These are phyloP conservation scores for Cyclotella sp. DNA, from an alignment of 108 stramenopile species.

Conservation along the genomic window DNA sequence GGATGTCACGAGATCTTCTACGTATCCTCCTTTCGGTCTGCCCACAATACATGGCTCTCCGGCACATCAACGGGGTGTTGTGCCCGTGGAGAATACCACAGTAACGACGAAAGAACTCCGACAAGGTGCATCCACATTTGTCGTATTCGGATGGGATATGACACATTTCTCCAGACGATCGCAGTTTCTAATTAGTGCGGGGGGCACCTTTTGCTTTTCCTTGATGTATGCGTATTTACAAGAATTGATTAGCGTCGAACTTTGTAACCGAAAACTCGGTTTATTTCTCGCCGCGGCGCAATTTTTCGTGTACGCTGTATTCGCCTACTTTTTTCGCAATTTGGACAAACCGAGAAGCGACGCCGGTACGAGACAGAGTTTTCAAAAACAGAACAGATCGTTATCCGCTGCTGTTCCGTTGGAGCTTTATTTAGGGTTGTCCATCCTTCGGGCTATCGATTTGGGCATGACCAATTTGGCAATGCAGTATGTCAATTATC, in stretches of 20 bases:
- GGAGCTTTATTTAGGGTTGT: slow-evolving; percentile 73
- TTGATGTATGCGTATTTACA: slow-evolving; percentile 90
- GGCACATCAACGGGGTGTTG: neutral
- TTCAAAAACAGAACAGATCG: slow-evolving; percentile 39
- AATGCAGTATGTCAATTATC: slow-evolving; percentile 94
- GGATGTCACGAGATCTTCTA: neutral
- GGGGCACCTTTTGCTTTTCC: slow-evolving; percentile 81
- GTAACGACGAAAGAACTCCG: neutral
- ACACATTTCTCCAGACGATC: slow-evolving; percentile 55
- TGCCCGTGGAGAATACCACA: neutral
- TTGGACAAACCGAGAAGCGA: slow-evolving; percentile 20
- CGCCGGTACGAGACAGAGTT: slow-evolving; percentile 26
- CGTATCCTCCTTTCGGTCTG: slow-evolving; percentile 20
- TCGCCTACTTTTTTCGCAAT: slow-evolving; percentile 55
- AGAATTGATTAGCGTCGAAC: slow-evolving; percentile 80
- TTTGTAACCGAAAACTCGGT: slow-evolving; percentile 82
- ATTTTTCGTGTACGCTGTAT: slow-evolving; percentile 80
- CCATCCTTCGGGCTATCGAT: slow-evolving; percentile 83
- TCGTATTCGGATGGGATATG: slow-evolving; percentile 81
- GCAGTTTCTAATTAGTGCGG: slow-evolving; percentile 80
- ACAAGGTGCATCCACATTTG: slow-evolving; percentile 21
- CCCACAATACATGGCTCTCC: slow-evolving; percentile 21
- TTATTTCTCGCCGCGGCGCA: slow-evolving; percentile 84
- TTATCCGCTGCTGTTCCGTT: slow-evolving; percentile 58
- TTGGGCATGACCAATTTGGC: slow-evolving; percentile 89